Conservation (phyloP, 257 asterid species). For the Solanum acaule region DNA sequence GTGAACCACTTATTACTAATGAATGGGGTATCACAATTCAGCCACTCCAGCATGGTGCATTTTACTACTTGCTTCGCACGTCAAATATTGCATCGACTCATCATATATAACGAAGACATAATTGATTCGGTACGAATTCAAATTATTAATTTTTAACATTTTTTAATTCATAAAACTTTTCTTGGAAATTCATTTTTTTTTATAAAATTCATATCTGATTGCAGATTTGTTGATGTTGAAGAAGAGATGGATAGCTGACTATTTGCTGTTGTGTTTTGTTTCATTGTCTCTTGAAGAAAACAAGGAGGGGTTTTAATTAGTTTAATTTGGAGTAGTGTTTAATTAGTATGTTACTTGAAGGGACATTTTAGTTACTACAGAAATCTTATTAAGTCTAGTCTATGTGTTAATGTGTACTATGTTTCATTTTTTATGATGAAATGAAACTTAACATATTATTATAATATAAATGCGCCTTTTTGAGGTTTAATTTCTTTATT, state of each 20-base stretch:
- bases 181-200: neutral
- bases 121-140: slow-evolving; percentile 33
- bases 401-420: neutral
- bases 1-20: slow-evolving; percentile 66
- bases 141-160: neutral
- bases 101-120: slow-evolving; percentile 1
- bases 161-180: neutral
- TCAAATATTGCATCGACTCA: slow-evolving; percentile 14
- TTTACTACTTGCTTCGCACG: slow-evolving; percentile 67
- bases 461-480: neutral
- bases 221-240: neutral
- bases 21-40: slow-evolving; percentile 74
- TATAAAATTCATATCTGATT: neutral
- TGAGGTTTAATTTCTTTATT: neutral
- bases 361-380: neutral
- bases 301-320: neutral
- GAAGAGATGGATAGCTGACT: neutral
- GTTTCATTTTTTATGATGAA: neutral
- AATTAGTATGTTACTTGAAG: neutral
- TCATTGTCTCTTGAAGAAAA: neutral
- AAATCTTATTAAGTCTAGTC: neutral
- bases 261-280: neutral
- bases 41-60: slow-evolving; percentile 77
- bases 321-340: neutral
- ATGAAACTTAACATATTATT: neutral